Conservation (phyloP, 495 filamentous ascomycete genomes). For the Xylaria sp. region DNA sequence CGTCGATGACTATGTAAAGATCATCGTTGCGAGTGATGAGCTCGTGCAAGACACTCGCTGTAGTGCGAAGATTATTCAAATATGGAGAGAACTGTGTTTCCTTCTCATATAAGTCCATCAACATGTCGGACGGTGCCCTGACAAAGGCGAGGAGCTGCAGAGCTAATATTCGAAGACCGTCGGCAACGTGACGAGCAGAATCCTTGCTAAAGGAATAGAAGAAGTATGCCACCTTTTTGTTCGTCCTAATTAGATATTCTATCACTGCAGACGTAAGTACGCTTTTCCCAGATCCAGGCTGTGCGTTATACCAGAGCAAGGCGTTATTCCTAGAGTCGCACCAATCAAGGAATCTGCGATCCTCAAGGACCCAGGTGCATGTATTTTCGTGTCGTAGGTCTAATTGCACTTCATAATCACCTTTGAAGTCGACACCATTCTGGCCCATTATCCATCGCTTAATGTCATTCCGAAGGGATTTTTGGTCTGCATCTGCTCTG, state of each 20-base stretch:
- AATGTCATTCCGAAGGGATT: slow-evolving; percentile 27
- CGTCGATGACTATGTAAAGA: slow-evolving; percentile 45
- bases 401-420: slow-evolving; percentile 32
- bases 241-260: slow-evolving; percentile 29
- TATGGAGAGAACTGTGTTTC: slow-evolving; percentile 31
- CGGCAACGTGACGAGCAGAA: slow-evolving; percentile 31
- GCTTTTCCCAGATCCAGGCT: slow-evolving; percentile 45
- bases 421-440: slow-evolving; percentile 33
- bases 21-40: slow-evolving; percentile 35
- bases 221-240: slow-evolving; percentile 37
- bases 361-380: slow-evolving; percentile 42
- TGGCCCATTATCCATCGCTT: slow-evolving; percentile 37
- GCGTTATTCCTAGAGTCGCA: slow-evolving; percentile 27
- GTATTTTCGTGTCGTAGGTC: slow-evolving; percentile 36
- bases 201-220: slow-evolving; percentile 44
- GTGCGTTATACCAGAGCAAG: slow-evolving; percentile 42
- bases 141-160: slow-evolving; percentile 36
- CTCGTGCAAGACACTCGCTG: slow-evolving; percentile 31
- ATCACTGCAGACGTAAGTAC: slow-evolving; percentile 37
- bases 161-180: slow-evolving; percentile 37
- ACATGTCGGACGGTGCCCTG: slow-evolving; percentile 33
- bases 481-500: slow-evolving; percentile 27
- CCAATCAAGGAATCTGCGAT: slow-evolving; percentile 37
- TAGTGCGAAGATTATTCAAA: slow-evolving; percentile 27
- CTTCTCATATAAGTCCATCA: slow-evolving; percentile 33